A percentile compares a stretch with the other conserved stretches of the same genome.
phyloP scores from a whole-genome alignment of 805 yeast species.

The Scheffersomyces lignosus region DNA sequence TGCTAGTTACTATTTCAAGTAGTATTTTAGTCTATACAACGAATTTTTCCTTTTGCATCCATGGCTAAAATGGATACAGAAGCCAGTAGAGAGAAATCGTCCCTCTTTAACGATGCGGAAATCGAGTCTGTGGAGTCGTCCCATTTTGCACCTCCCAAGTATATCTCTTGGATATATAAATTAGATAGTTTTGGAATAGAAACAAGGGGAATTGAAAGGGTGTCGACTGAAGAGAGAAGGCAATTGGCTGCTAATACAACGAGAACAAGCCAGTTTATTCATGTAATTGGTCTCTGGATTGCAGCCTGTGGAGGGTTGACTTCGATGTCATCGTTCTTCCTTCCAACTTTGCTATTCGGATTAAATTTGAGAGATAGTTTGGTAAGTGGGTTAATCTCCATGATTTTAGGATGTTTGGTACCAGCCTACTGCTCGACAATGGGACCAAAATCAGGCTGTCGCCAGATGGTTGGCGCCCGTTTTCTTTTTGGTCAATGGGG shows the following conservation, averaged over 20 bases:
- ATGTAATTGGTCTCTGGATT: slow-evolving; percentile 37
- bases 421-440: slow-evolving; percentile 39
- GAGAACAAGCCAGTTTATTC: slow-evolving; percentile 20
- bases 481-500: slow-evolving; percentile 39
- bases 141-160: background rate
- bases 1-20: too few species aligned
- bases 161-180: slow-evolving; percentile 12
- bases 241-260: slow-evolving; percentile 1
- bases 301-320: slow-evolving; percentile 42
- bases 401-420: slow-evolving; percentile 33
- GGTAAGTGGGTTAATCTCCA: slow-evolving; percentile 28
- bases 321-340: slow-evolving; percentile 37
- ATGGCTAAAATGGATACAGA: background rate
- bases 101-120: background rate
- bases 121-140: background rate
- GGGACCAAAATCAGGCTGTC: slow-evolving; percentile 40
- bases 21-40: too few species aligned
- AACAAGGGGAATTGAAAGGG: slow-evolving; percentile 36
- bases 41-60: too few species aligned
- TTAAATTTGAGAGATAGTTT: slow-evolving; percentile 26
- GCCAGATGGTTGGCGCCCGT: slow-evolving; percentile 39
- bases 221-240: slow-evolving; percentile 26
- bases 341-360: slow-evolving; percentile 30
- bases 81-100: background rate
- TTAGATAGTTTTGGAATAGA: slow-evolving; percentile 32